Percentiles rank a stretch among this genome's conserved stretches.
Conservation (phyloP, 140 eudicot genomes). For the Cichorium intybus region DNA sequence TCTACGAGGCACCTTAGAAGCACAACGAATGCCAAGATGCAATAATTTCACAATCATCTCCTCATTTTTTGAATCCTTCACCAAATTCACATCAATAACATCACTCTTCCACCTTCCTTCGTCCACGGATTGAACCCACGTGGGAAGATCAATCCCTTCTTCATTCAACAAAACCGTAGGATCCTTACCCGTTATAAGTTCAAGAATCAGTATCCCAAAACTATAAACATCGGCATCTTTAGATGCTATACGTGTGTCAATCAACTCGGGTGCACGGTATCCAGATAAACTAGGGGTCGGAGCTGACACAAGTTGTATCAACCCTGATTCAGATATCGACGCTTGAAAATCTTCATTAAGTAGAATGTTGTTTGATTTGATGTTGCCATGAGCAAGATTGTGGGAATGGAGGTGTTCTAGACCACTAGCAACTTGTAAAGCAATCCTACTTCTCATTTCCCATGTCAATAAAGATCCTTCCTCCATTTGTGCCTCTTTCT, state of each 20-base stretch:
- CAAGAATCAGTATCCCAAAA: constrained; percentile 67
- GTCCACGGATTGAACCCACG: constrained; percentile 39
- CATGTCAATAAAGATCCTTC: constrained; percentile 34
- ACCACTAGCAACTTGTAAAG: constrained; percentile 45
- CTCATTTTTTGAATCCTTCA: constrained; percentile 6
- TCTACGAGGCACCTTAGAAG: constrained; percentile 44
- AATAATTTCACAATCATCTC: constrained; percentile 45
- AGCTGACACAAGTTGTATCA: constrained; percentile 43
- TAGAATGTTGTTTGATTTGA: constrained; percentile 59
- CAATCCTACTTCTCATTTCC: constrained; percentile 51
- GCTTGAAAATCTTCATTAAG: constrained; percentile 32
- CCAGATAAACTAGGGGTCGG: constrained; percentile 30
- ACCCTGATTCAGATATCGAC: constrained; percentile 41
- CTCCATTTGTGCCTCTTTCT: constrained; percentile 10
- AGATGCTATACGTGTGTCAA: constrained; percentile 31
- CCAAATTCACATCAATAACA: constrained; percentile 43
- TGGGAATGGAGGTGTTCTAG: constrained; percentile 55
- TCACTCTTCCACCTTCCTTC: constrained; percentile 35
- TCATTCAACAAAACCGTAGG: constrained; percentile 35
- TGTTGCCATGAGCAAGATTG: constrained; percentile 55
- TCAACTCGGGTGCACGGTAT: constrained; percentile 61
- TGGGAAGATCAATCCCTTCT: constrained; percentile 48
- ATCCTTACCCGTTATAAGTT: constrained; percentile 47
- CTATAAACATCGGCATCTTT: constrained; percentile 64
- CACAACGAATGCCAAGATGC: constrained; percentile 53